These are phyloP conservation scores for Mrakia blollopis DNA, from an alignment of 768 basidiomycete genomes.

Conservation along the genomic window DNA sequence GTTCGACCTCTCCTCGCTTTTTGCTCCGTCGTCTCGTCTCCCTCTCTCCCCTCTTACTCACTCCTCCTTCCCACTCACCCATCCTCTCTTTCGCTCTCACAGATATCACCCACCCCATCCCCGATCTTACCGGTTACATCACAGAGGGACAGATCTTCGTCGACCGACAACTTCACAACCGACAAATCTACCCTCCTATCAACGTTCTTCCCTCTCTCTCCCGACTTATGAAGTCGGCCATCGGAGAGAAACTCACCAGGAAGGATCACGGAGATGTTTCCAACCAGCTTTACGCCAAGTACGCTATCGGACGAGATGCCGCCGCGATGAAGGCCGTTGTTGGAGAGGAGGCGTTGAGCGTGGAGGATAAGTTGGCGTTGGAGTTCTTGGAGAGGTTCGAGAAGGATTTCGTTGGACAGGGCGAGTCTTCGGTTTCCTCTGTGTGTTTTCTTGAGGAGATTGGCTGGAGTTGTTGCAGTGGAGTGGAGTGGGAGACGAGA, in stretches of 20 bases:
- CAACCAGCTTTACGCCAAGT: constrained; percentile 90
- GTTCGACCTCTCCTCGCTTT: constrained; percentile 38
- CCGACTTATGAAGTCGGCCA: constrained; percentile 99
- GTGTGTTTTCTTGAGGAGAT: no score
- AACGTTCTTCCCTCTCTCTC: constrained; percentile 98
- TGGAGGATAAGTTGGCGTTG: constrained; percentile 91
- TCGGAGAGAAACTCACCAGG: constrained; percentile 92
- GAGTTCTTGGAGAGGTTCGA: constrained; percentile 99
- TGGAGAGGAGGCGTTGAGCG: constrained; percentile 91
- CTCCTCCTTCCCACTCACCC: not conserved
- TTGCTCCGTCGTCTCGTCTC: not conserved
- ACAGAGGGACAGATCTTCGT: constrained; percentile 99
- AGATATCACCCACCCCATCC: constrained; percentile 99
- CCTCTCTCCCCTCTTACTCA: not conserved
- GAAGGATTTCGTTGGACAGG: constrained; percentile 94
- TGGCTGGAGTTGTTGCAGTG: not conserved
- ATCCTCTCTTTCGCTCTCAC: constrained; percentile 20
- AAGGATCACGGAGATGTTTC: constrained; percentile 99
- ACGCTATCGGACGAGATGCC: constrained; percentile 86
- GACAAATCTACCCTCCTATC: constrained; percentile 89
- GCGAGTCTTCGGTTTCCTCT: constrained; percentile 49
- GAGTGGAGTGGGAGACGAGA: not conserved
- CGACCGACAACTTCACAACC: constrained; percentile 88
- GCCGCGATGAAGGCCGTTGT: constrained; percentile 99
- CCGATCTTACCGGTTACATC: constrained; percentile 98